phyloP scores from a whole-genome alignment of 495 filamentous ascomycete species.

The Aspergillus diversus region DNA sequence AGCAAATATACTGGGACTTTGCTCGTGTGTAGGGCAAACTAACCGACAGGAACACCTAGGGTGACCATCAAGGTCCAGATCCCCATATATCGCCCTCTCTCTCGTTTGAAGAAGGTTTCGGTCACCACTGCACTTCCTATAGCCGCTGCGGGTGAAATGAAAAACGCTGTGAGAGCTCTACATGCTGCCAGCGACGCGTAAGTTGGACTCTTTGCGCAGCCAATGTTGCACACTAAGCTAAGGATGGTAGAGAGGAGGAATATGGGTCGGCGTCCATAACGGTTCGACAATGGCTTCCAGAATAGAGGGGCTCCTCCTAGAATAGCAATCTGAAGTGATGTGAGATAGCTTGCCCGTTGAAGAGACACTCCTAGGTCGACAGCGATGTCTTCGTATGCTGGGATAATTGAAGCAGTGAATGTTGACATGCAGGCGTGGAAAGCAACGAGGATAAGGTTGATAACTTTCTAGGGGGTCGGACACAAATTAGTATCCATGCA shows the following conservation, averaged over 20 bases:
- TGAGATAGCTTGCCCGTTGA: constrained; percentile 53
- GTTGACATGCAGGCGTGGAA: constrained; percentile 62
- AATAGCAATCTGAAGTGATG: constrained; percentile 55
- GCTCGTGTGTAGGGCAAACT: constrained; percentile 26
- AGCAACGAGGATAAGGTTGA: constrained; percentile 55
- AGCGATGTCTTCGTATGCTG: constrained; percentile 53
- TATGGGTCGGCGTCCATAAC: constrained; percentile 56
- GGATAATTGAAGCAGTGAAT: constrained; percentile 58
- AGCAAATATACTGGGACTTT: not conserved
- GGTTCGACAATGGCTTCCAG: constrained; percentile 58
- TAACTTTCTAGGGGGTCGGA: constrained; percentile 44
- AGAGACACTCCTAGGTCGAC: constrained; percentile 48
- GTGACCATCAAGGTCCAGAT: constrained; percentile 60
- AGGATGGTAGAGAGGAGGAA: constrained; percentile 52
- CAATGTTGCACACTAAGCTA: constrained; percentile 50
- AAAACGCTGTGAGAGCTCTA: constrained; percentile 55
- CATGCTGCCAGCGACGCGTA: constrained; percentile 51
- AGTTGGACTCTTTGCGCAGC: constrained; percentile 46
- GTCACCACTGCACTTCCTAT: constrained; percentile 58
- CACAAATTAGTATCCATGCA: constrained; percentile 5
- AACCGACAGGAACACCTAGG: constrained; percentile 54
- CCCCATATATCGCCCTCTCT: constrained; percentile 57
- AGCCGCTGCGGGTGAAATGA: constrained; percentile 57
- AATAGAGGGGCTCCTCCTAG: constrained; percentile 54
- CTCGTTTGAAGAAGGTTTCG: constrained; percentile 55